Base-by-base conservation (phyloP, 208 protist species). In the Acanthamoeba divionensis region DNA sequence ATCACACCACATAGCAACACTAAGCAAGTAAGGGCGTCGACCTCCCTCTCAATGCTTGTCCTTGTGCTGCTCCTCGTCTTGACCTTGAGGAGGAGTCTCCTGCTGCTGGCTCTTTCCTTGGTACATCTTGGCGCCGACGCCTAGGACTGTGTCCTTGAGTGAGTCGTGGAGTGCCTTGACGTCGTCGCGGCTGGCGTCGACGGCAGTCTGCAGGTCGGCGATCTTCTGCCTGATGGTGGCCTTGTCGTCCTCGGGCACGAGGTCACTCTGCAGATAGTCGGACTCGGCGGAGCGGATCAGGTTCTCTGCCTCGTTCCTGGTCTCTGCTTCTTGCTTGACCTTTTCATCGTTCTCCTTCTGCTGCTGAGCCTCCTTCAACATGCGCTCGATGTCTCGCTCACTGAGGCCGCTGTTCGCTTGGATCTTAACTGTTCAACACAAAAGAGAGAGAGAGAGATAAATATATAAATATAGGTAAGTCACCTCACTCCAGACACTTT, bases 301-400 rank as follows among this genome's bases (percentile, higher is more conserved):
- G 36, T 48, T 93, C 96, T 99, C 98, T 31, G 97, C 96, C 44
- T 92, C 96, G 90, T 98, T 93, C 96, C 97, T 98, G 96, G 98
- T 97, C 93, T 98, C 97, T 26, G 90, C 82, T 18, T 98, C 93
- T 13, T 98, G 95, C 94, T 98, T 98, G 31, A 95, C 33, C 24
- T 79, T 75, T 60, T 96, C 93, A 91, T 99, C 97, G 91, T 98
- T 96, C 60, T 98, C 96, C 7, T 95, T 96, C 77, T 97, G 98
- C 41, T 93, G 91, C 95, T 96, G 94, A 44, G 96, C 95, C 62
- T 97, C 96, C 54, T 90, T 57, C n/a, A 97, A 90, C 96, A 97
- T 97, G 48, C 93, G 80, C 73, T 97, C 93, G 71, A 97, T 98
- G 47, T 98, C 96, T 55, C 95, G 93, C 44, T 96, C 79, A 77